These are phyloP conservation scores for Cinnamomum chago DNA, from an alignment of 164 flowering plant species.

Conservation along the genomic window DNA sequence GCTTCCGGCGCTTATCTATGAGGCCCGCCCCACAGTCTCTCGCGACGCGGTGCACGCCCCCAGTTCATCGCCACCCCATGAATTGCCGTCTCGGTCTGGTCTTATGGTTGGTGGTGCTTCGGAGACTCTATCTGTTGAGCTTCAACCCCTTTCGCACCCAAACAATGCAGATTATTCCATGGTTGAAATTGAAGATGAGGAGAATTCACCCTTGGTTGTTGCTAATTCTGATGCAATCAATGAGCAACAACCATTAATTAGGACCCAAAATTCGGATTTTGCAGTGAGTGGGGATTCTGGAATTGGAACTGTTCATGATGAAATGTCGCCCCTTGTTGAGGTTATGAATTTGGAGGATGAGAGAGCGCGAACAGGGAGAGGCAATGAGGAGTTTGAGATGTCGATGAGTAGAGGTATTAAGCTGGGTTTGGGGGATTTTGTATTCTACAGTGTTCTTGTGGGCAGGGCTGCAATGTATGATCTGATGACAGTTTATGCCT, in stretches of 20 bases:
- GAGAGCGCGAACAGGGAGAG: neutral
- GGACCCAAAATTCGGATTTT: constrained; percentile 19
- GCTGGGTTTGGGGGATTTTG: constrained; percentile 92
- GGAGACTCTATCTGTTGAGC: constrained; percentile 49
- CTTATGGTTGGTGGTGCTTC: constrained; percentile 52
- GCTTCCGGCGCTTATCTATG: constrained; percentile 83
- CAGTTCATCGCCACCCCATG: neutral
- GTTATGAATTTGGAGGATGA: constrained; percentile 19
- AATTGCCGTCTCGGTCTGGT: constrained; percentile 24
- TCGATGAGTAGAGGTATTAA: constrained; percentile 50
- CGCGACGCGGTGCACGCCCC: neutral
- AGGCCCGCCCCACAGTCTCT: constrained; percentile 62
- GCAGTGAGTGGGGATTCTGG: neutral
- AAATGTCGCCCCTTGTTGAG: constrained; percentile 57
- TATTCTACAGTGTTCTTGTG: constrained; percentile 92
- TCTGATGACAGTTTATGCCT: constrained; percentile 95
- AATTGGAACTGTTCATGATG: constrained; percentile 39
- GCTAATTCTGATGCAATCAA: constrained; percentile 1
- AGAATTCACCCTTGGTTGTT: constrained; percentile 50
- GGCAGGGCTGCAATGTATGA: constrained; percentile 99
- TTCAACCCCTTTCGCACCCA: constrained; percentile 35
- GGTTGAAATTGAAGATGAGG: constrained; percentile 31
- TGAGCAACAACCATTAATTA: constrained; percentile 11
- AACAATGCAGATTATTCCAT: constrained; percentile 19
- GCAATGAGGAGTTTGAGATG: neutral